These are phyloP conservation scores for Sclerotinia subarctica DNA, from an alignment of 2,329 filamentous ascomycete genomes.

Conservation along the genomic window DNA sequence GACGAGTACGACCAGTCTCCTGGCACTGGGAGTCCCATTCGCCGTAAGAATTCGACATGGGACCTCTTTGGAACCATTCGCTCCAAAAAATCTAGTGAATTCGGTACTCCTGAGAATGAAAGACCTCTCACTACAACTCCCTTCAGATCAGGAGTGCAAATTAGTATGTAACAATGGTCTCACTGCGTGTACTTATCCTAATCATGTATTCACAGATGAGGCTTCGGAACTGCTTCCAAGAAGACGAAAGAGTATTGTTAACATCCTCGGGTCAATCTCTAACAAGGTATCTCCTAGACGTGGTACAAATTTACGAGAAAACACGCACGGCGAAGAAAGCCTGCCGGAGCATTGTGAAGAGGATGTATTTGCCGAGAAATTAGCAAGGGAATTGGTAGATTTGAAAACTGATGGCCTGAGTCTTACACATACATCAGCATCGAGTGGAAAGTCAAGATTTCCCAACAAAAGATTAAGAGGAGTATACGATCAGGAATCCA, in stretches of 20 bases:
- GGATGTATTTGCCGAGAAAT: constrained; percentile 9
- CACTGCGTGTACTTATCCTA: neutral
- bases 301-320: neutral
- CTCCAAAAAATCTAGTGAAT: neutral
- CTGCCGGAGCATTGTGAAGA: neutral
- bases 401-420: neutral
- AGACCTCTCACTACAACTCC: constrained; percentile 22
- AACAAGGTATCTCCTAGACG: constrained; percentile 24
- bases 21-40: neutral
- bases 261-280: constrained; percentile 30
- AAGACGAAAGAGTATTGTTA: constrained; percentile 32
- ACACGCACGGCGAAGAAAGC: neutral
- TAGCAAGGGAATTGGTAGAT: constrained; percentile 5
- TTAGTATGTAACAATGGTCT: neutral
- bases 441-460: neutral
- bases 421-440: neutral
- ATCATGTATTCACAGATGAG: neutral
- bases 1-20: neutral
- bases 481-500: neutral
- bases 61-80: constrained; percentile 24
- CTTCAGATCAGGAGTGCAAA: constrained; percentile 9
- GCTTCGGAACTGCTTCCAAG: constrained; percentile 5
- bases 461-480: neutral
- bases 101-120: neutral
- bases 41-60: constrained; percentile 25